Evolutionary conservation across 768 basidiomycete genomes (phyloP).

Genomic region (Pleurotus citrinopileatus): DNA sequence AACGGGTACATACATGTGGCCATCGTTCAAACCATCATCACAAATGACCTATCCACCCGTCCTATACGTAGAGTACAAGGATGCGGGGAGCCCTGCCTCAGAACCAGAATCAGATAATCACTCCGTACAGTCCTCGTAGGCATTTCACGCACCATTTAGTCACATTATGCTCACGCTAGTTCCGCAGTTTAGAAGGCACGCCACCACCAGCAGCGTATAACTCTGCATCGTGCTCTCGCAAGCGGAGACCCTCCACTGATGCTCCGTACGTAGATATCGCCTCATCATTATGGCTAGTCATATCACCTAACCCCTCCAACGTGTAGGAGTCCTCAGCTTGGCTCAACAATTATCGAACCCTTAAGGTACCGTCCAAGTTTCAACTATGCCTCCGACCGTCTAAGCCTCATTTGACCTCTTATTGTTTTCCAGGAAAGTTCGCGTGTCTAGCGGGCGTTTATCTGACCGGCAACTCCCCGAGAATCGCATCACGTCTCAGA

Average conservation of each 20-base stretch:
- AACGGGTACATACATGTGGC: conserved; percentile 46
- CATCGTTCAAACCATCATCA: conserved; percentile 41
- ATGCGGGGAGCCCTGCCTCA: conserved; percentile 8
- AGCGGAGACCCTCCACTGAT: conserved; percentile 6
- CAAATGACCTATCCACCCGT: conserved; percentile 37
- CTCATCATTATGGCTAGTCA: background rate
- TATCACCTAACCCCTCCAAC: background rate
- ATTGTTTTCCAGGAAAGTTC: conserved; percentile 10
- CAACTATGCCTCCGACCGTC: conserved; percentile 1
- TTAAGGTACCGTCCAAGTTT: conserved; percentile 10
- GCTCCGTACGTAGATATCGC: conserved; percentile 4
- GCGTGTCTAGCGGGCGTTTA: conserved; percentile 10
- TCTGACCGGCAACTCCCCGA: conserved; percentile 10
- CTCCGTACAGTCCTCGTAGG: conserved; percentile 7
- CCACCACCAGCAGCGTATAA: conserved; percentile 5
- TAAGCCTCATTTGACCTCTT: conserved; percentile 8
- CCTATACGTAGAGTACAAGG: conserved; percentile 28
- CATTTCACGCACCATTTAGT: background rate
- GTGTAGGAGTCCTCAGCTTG: conserved; percentile 6
- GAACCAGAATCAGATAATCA: conserved; percentile 8
- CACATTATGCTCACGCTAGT: background rate
- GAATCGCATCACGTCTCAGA: background rate
- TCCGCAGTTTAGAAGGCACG: conserved; percentile 5
- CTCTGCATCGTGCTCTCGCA: conserved; percentile 4
- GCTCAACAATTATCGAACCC: conserved; percentile 10